Evolutionary conservation across 495 filamentous ascomycete genomes (phyloP), one percentile per base, ranked within the genome.

Genomic region (Aspergillus cavernicola): DNA sequence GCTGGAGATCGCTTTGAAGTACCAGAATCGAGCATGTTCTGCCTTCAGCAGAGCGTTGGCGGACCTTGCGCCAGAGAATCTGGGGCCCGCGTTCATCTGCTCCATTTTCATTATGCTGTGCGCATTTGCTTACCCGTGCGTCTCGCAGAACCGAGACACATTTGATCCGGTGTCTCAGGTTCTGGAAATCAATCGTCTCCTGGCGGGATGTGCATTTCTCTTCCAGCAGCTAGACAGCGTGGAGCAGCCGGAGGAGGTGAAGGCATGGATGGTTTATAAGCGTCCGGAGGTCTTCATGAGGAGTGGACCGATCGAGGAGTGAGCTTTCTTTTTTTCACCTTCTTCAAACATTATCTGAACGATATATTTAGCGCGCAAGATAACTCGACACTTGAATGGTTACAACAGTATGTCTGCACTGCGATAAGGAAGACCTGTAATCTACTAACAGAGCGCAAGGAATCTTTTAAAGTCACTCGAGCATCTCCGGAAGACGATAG

Each of bases 41-140:
- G 65, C 68, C 0, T 54, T 74, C 15, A 60, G 68, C 9, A 62
- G 59, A 23, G 50, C 61, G 7, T 50, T 74, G 11, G 51, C 64
- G 5, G 59, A 61, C 2, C 59, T 71, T 20, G 53, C 62, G 4
- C 41, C 62, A 0, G 58, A 63, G 24, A 61, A 64, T 13, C 63
- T 58, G 40, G 68, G 66, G 12, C 65, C 71, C 3, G 71, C 71
- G 1, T 74, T 74, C 47, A 60, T 72, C 16, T 64, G 68, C 6
- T 74, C 69, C 2, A 66, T 74, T 19, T 67, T 74, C 28, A 72
- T 72, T 32, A 65, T 74, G 59, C 38, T 74, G 7, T 71, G 63
- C 23, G 61, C 68, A 7, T 66, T 62, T 6, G 71, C 69, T 1
- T 66, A 68, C 19, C 65, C 67, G 10, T 66, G 62, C 15, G 58